These are phyloP conservation scores for Plasmodium gonderi DNA, from an alignment of 169 alveolate species.

Conservation along the genomic window DNA sequence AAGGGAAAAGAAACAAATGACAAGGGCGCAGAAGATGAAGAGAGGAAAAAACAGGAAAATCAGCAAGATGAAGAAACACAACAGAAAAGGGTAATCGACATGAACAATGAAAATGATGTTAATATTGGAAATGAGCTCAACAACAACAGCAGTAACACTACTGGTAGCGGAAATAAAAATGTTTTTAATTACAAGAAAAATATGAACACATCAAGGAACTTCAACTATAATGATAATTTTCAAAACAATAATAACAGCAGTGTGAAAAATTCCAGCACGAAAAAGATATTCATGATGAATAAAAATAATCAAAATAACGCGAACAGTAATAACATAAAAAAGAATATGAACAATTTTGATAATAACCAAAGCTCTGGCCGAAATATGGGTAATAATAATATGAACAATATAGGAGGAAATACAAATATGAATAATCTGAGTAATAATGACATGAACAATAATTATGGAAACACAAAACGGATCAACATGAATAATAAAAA, in stretches of 20 bases:
- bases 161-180: neutral
- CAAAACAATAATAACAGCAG: slow-evolving; percentile 2
- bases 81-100: neutral
- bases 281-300: slow-evolving; percentile 47
- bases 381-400: neutral
- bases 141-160: neutral
- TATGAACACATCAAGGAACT: slow-evolving; percentile 17
- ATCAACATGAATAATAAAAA: neutral
- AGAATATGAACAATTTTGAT: slow-evolving; percentile 20
- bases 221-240: neutral
- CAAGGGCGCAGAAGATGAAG: neutral
- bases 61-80: slow-evolving; percentile 15
- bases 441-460: neutral
- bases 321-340: slow-evolving; percentile 15
- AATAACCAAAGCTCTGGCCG: neutral
- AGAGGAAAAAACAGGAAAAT: neutral
- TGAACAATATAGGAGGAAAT: neutral
- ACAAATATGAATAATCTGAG: neutral
- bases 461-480: neutral
- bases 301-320: slow-evolving; percentile 21
- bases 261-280: neutral
- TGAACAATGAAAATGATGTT: neutral
- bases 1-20: slow-evolving; percentile 34
- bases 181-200: slow-evolving; percentile 29
- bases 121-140: slow-evolving; percentile 2